Evolutionary conservation across 169 alveolate genomes (phyloP).

Genomic region (Theileria orientalis): DNA sequence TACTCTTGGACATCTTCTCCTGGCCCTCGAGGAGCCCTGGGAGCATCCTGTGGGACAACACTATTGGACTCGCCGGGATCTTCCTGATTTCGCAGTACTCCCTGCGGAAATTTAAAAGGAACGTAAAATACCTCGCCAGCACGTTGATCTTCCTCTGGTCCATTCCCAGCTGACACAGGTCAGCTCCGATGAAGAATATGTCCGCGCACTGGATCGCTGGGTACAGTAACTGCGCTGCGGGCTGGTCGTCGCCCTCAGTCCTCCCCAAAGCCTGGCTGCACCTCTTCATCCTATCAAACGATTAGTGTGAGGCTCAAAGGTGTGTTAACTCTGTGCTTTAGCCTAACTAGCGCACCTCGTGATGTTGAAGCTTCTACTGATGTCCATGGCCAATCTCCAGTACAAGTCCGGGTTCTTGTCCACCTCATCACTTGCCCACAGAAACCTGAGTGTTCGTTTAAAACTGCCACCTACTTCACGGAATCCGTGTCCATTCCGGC

Average conservation of each 20-base stretch:
- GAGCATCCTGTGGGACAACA: constrained; percentile 93
- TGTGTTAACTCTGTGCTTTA: too few species aligned
- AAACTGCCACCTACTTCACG: constrained; percentile 71
- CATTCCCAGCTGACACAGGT: constrained; percentile 97
- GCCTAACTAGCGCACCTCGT: constrained; percentile 14
- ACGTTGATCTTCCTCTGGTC: constrained; percentile 99
- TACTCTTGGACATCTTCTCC: constrained; percentile 96
- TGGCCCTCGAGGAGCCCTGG: constrained; percentile 96
- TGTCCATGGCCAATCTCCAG: constrained; percentile 96
- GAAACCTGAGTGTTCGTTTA: constrained; percentile 78
- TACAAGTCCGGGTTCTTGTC: constrained; percentile 91
- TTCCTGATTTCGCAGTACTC: constrained; percentile 87
- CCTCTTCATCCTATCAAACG: constrained; percentile 89
- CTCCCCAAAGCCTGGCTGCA: constrained; percentile 99
- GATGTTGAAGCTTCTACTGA: constrained; percentile 89
- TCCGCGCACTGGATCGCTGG: constrained; percentile 99
- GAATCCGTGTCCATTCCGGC: constrained; percentile 98
- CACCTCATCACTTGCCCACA: constrained; percentile 99
- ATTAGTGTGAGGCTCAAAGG: neutral
- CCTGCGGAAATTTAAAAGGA: constrained; percentile 5
- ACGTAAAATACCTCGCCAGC: constrained; percentile 87
- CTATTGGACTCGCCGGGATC: constrained; percentile 85
- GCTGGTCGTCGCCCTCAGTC: constrained; percentile 92
- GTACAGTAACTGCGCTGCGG: constrained; percentile 87
- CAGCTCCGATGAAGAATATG: constrained; percentile 95